phyloP scores from a whole-genome alignment of 2,329 filamentous ascomycete genomes.

The Phaeosphaeriaceae sp. region DNA sequence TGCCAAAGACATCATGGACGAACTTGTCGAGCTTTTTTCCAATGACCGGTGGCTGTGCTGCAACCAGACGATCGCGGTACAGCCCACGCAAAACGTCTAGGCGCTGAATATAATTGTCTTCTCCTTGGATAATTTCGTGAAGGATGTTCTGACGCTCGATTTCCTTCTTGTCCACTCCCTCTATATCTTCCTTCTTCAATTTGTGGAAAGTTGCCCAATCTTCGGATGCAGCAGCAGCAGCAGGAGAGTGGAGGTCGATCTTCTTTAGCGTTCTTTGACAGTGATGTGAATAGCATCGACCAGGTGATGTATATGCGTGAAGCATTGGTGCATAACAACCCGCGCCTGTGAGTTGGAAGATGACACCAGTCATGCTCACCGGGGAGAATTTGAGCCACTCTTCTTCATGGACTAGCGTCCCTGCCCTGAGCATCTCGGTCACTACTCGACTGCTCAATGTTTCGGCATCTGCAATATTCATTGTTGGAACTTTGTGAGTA shows the following conservation, averaged over 20 bases:
- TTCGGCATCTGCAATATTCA: conserved; percentile 98
- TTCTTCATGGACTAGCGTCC: conserved; percentile 83
- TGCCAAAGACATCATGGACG: conserved; percentile 85
- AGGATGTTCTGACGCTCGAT: conserved; percentile 91
- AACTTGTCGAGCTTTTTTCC: conserved; percentile 80
- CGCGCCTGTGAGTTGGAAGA: conserved; percentile 89
- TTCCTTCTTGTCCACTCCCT: conserved; percentile 79
- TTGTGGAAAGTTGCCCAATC: conserved; percentile 93
- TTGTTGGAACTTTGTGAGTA: conserved; percentile 92
- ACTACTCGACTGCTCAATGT: conserved; percentile 80
- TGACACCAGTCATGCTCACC: conserved; percentile 81
- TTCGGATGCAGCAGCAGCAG: conserved; percentile 68
- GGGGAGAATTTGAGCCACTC: conserved; percentile 96
- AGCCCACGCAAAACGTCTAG: conserved; percentile 83
- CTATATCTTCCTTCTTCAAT: conserved; percentile 76
- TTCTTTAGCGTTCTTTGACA: conserved; percentile 95
- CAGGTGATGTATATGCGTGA: conserved; percentile 70
- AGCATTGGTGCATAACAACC: conserved; percentile 90
- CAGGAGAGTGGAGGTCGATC: conserved; percentile 81
- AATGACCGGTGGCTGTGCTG: conserved; percentile 79
- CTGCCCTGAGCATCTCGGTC: conserved; percentile 77
- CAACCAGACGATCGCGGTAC: conserved; percentile 80
- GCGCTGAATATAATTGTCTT: conserved; percentile 89
- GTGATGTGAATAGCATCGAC: conserved; percentile 90
- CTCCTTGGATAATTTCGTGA: conserved; percentile 92